These are phyloP conservation scores for Inonotus hispidus DNA, from an alignment of 1,284 basidiomycete species.

Conservation along the genomic window DNA sequence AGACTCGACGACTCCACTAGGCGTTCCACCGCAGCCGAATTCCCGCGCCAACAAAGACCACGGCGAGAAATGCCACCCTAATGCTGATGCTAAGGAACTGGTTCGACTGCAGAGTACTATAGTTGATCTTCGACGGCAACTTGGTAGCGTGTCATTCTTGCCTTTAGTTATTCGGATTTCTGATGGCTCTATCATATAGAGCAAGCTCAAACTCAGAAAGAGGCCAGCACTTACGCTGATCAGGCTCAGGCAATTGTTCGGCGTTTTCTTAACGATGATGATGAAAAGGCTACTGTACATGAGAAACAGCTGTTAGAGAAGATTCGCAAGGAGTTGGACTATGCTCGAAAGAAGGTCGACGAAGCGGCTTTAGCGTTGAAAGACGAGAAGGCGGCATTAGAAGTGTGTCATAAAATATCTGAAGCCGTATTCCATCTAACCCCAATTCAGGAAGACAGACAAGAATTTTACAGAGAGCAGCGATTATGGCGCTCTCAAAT, in stretches of 20 bases:
- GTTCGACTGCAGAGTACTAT: slow-evolving; percentile 44
- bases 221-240: slow-evolving; percentile 32
- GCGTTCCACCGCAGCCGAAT: slow-evolving; percentile 7
- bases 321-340: slow-evolving; percentile 53
- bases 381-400: slow-evolving; percentile 59
- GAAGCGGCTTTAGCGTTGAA: slow-evolving; percentile 58
- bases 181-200: slow-evolving; percentile 32
- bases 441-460: slow-evolving; percentile 42
- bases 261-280: slow-evolving; percentile 39
- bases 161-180: not conserved
- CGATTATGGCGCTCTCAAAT: slow-evolving; percentile 16
- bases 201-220: slow-evolving; percentile 38
- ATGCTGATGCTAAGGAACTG: slow-evolving; percentile 32
- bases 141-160: slow-evolving; percentile 38
- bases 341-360: slow-evolving; percentile 61
- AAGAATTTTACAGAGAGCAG: slow-evolving; percentile 33
- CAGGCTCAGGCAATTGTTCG: slow-evolving; percentile 16
- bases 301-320: slow-evolving; percentile 48
- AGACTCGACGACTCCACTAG: slow-evolving; percentile 23
- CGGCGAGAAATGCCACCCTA: not conserved
- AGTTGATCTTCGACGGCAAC: slow-evolving; percentile 44
- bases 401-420: slow-evolving; percentile 40
- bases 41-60: not conserved
- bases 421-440: not conserved
- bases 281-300: slow-evolving; percentile 49